Conservation (phyloP, 176 grass and related monocot species). For the Pontederia paniculata region DNA sequence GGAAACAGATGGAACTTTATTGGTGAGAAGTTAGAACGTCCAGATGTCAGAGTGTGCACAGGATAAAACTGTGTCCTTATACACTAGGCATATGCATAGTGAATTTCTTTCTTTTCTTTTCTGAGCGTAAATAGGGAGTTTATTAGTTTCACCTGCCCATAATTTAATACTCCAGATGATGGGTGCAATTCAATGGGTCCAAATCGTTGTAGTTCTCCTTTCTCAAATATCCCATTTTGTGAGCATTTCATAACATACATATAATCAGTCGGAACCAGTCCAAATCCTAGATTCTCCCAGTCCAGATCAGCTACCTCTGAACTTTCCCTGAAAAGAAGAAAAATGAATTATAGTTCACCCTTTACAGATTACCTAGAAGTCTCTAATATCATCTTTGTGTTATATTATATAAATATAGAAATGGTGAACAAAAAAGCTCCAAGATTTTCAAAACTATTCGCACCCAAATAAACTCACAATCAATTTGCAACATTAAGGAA, state of each 20-base stretch:
- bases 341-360: slow-evolving; percentile 10
- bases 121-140: slow-evolving; percentile 8
- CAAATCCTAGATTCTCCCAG: slow-evolving; percentile 88
- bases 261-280: slow-evolving; percentile 61
- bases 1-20: too few species aligned
- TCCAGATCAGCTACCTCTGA: slow-evolving; percentile 55
- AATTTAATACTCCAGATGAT: slow-evolving; percentile 87
- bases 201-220: slow-evolving; percentile 66
- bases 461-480: too few species aligned
- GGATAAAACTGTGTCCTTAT: too few species aligned
- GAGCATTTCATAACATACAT: slow-evolving; percentile 67
- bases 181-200: slow-evolving; percentile 73
- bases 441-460: too few species aligned
- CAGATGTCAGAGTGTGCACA: too few species aligned
- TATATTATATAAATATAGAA: too few species aligned
- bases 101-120: too few species aligned
- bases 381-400: not conserved
- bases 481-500: too few species aligned
- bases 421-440: too few species aligned
- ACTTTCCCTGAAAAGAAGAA: slow-evolving; percentile 34
- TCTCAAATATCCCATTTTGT: slow-evolving; percentile 46
- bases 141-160: slow-evolving; percentile 61
- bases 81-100: not conserved
- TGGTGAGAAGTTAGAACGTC: too few species aligned
- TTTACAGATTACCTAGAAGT: slow-evolving; percentile 1